Conservation (phyloP, 345 rosid genomes). For the Acer negundo region DNA sequence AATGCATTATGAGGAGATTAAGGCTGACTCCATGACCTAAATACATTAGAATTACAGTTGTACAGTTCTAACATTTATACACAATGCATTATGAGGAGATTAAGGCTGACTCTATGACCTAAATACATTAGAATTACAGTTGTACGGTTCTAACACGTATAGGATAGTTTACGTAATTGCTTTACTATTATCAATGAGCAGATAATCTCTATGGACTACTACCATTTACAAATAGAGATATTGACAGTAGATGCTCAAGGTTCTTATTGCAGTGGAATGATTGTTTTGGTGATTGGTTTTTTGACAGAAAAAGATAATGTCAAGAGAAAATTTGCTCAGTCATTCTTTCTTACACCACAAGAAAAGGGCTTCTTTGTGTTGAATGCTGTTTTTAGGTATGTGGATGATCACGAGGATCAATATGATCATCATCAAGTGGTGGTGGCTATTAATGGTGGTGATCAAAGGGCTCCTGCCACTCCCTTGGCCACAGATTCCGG, state of each 20-base stretch:
- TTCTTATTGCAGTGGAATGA: conserved; percentile 65
- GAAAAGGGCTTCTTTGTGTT: conserved; percentile 91
- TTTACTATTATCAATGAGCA: too few species aligned
- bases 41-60: too few species aligned
- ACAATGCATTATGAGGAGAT: too few species aligned
- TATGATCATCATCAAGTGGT: conserved; percentile 10
- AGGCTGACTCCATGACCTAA: too few species aligned
- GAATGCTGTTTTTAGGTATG: conserved; percentile 81
- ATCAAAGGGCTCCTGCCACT: conserved; percentile 28
- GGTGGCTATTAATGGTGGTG: conserved; percentile 22
- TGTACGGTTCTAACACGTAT: too few species aligned
- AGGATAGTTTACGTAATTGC: too few species aligned
- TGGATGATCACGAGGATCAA: conserved; percentile 42
- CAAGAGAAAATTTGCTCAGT: conserved; percentile 72
- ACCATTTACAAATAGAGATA: conserved; percentile 58
- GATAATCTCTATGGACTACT: conserved; percentile 63
- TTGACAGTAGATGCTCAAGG: conserved; percentile 78
- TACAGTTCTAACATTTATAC: too few species aligned
- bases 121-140: too few species aligned
- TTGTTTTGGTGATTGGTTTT: conserved; percentile 82
- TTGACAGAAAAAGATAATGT: conserved; percentile 57
- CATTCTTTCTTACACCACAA: conserved; percentile 92
- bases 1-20: too few species aligned
- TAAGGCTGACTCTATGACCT: too few species aligned
- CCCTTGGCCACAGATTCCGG: conserved; percentile 36